Base-by-base conservation (phyloP, 2,329 filamentous ascomycete genomes). In the Fusarium aywerte region DNA sequence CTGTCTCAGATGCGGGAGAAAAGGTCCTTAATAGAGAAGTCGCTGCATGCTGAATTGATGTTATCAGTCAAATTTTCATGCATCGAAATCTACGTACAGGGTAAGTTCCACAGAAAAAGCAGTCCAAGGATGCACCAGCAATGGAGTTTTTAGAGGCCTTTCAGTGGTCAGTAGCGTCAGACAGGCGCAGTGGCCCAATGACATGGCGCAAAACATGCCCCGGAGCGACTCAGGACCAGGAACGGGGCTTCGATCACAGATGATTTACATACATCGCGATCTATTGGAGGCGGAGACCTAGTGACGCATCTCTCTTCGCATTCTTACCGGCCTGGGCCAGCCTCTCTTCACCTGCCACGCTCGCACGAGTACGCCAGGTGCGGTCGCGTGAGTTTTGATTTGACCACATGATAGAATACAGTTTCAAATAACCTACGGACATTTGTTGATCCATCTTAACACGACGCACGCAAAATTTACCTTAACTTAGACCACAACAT, bases 331-430 rank as follows among this genome's bases (percentile, higher is more conserved):
- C 21, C 45, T 48, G 45, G 31, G 32, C 45, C 44, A 49, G 35
- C 65, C 65, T 67, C 57, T 65, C 57, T 66, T 67, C 40, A 67
- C 45, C 65, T 69, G 65, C 65, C 65, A 69, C 65, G 65, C 65
- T 53, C 65, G 33, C 51, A 58, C 51, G 50, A 66, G 65, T 66
- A 43, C 65, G 38, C 64, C 48, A 47, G 43, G 43, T 51, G 25
- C 51, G 55, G 60, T 69, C 70, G 68, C 69, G 71, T 73, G 71
- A 69, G 65, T 54, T 58, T 67, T 49, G 56, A 44, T 65, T 58
- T 44, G 53, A 55, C 65, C 71, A 72, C 67, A 65, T 73, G 71
- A 73, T 69, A 69, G 54, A 49, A 43, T 43, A 55, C 54, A 51
- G 42, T 35, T 38, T 21, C 35, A 42, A 42, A 48, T 18, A 9